Conservation (phyloP, 176 grass and related monocot genomes). For the Tillandsia leiboldiana region DNA sequence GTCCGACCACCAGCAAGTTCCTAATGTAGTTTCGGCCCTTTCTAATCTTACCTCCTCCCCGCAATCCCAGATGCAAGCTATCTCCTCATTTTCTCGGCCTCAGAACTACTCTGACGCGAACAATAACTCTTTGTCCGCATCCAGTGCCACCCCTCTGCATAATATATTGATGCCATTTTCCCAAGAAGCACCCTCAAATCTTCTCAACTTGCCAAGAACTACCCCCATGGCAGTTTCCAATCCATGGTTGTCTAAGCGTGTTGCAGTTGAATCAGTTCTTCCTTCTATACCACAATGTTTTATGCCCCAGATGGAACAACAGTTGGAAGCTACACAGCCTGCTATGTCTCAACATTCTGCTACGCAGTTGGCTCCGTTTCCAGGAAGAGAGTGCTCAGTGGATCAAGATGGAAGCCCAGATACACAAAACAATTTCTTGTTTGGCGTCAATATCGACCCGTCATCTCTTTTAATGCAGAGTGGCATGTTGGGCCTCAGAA, state of each 20-base stretch:
- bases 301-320: constrained; percentile 23
- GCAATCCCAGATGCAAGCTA: constrained; percentile 37
- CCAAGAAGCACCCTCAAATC: constrained; percentile 43
- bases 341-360: constrained; percentile 46
- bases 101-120: constrained; percentile 52
- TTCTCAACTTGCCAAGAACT: constrained; percentile 54
- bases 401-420: constrained; percentile 60
- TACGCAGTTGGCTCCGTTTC: constrained; percentile 38
- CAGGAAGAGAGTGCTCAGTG: constrained; percentile 61
- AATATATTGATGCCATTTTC: constrained; percentile 52
- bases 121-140: constrained; percentile 43
- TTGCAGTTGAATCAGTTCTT: constrained; percentile 61
- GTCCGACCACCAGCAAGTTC: constrained; percentile 35
- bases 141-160: constrained; percentile 31
- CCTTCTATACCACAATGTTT: constrained; percentile 30
- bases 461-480: constrained; percentile 60
- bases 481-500: constrained; percentile 46
- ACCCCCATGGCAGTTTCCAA: constrained; percentile 36
- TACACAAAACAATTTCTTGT: constrained; percentile 65
- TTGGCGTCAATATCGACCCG: constrained; percentile 68
- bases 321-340: constrained; percentile 41
- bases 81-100: constrained; percentile 45
- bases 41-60: constrained; percentile 29
- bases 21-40: constrained; percentile 33
- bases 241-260: constrained; percentile 61